Conservation (phyloP, 2,329 filamentous ascomycete genomes). For the Amauroascus verrucosus region DNA sequence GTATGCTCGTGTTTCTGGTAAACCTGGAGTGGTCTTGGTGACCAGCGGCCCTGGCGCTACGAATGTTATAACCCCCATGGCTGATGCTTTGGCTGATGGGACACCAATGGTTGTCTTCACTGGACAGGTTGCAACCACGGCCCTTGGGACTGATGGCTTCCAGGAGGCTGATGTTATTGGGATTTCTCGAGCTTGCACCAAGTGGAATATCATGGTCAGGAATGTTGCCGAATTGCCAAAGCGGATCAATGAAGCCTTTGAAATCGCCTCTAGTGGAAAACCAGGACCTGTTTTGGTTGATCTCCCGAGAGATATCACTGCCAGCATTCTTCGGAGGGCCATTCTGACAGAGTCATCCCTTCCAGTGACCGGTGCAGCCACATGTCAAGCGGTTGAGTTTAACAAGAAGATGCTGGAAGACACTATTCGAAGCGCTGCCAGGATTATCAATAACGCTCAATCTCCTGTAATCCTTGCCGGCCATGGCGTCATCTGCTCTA, state of each 20-base stretch:
- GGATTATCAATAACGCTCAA: constrained; percentile 78
- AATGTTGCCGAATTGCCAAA: constrained; percentile 84
- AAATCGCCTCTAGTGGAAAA: constrained; percentile 88
- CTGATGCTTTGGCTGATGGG: constrained; percentile 89
- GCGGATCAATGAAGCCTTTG: constrained; percentile 94
- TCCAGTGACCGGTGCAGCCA: constrained; percentile 76
- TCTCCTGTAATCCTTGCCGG: constrained; percentile 94
- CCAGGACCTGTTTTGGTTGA: constrained; percentile 93
- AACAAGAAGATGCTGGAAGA: constrained; percentile 60
- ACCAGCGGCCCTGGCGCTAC: constrained; percentile 95
- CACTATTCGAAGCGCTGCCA: constrained; percentile 66
- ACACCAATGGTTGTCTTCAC: constrained; percentile 93
- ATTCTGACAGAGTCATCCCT: constrained; percentile 69
- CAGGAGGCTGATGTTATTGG: constrained; percentile 92
- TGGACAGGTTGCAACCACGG: constrained; percentile 80
- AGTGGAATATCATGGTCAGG: constrained; percentile 99
- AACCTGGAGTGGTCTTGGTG: constrained; percentile 89
- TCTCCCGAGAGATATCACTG: constrained; percentile 92
- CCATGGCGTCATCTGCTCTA: constrained; percentile 70
- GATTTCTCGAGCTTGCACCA: constrained; percentile 89
- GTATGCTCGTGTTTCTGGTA: constrained; percentile 85
- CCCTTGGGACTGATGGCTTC: constrained; percentile 92
- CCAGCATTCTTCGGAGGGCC: constrained; percentile 66
- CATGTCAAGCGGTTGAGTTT: constrained; percentile 64
- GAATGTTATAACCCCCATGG: constrained; percentile 92